Percentiles rank a stretch among this genome's conserved stretches.
Evolutionary conservation across 1,284 basidiomycete genomes (phyloP).

Genomic region (Phellinidium pouzarii): DNA sequence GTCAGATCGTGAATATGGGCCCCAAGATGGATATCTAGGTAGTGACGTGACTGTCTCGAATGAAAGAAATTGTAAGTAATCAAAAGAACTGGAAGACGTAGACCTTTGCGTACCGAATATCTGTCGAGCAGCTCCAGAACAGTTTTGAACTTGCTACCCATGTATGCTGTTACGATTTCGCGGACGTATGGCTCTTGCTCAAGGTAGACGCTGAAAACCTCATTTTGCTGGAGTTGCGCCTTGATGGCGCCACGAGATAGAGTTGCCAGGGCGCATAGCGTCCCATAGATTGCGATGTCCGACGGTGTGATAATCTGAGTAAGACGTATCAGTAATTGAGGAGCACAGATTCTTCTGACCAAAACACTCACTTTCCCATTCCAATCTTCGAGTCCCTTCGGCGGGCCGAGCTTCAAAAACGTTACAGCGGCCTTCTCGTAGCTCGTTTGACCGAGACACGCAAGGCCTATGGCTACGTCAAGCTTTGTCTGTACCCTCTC

Average conservation of each 20-base stretch:
- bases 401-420: conserved; percentile 61
- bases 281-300: conserved; percentile 81
- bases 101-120: conserved; percentile 51
- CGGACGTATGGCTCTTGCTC: conserved; percentile 82
- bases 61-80: neutral
- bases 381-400: conserved; percentile 68
- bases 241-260: conserved; percentile 67
- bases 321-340: neutral
- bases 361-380: conserved; percentile 45
- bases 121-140: conserved; percentile 67
- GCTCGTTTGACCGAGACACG: conserved; percentile 58
- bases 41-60: conserved; percentile 55
- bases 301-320: conserved; percentile 62
- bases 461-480: conserved; percentile 69
- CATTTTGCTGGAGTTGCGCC: conserved; percentile 60
- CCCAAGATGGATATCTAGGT: conserved; percentile 68
- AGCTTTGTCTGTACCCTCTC: conserved; percentile 71
- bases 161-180: conserved; percentile 77
- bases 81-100: neutral
- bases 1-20: conserved; percentile 56
- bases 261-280: conserved; percentile 73
- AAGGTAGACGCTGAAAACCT: conserved; percentile 67
- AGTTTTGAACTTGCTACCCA: conserved; percentile 74
- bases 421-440: conserved; percentile 72
- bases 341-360: neutral